Conservation (phyloP, 805 yeast genomes). For the Wickerhamomyces queroliae region DNA sequence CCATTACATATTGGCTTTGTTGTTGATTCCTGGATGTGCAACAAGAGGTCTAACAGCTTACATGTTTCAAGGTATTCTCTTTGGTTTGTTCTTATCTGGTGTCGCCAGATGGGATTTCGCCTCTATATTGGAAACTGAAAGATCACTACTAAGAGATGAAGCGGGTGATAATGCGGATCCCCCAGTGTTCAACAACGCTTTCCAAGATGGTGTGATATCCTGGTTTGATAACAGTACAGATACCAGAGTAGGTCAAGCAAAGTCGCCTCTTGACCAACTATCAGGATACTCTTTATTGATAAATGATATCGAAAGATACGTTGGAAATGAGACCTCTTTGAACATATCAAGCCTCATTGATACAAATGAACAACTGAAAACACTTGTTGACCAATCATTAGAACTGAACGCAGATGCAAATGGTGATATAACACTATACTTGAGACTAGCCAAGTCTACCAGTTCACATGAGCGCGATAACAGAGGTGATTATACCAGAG, state of each 20-base stretch:
- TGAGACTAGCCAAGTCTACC: conserved; percentile 52
- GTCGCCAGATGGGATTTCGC: conserved; percentile 93
- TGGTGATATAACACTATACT: conserved; percentile 36
- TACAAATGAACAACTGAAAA: conserved; percentile 21
- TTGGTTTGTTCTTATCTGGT: conserved; percentile 81
- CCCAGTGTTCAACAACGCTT: conserved; percentile 43
- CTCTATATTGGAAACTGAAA: conserved; percentile 73
- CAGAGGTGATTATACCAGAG: conserved; percentile 61
- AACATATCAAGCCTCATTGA: conserved; percentile 32
- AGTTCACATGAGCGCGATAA: conserved; percentile 29
- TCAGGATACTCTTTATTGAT: conserved; percentile 60
- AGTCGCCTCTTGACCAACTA: conserved; percentile 24
- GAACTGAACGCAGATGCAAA: conserved; percentile 21
- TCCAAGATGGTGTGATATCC: conserved; percentile 18
- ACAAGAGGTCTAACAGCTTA: conserved; percentile 68
- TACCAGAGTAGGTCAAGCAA: conserved; percentile 19
- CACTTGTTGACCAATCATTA: conserved; percentile 27
- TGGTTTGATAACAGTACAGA: conserved; percentile 19
- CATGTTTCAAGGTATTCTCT: conserved; percentile 74
- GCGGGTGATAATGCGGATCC: conserved; percentile 41
- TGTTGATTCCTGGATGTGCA: conserved; percentile 78
- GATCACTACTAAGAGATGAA: conserved; percentile 64
- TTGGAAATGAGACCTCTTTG: conserved; percentile 45
- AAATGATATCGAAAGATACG: conserved; percentile 74
- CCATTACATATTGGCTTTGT: conserved; percentile 74